Evolutionary conservation across 192 early-diverging fungal genomes (phyloP), one percentile per base, ranked within the genome.

Genomic region (Podila minutissima): DNA sequence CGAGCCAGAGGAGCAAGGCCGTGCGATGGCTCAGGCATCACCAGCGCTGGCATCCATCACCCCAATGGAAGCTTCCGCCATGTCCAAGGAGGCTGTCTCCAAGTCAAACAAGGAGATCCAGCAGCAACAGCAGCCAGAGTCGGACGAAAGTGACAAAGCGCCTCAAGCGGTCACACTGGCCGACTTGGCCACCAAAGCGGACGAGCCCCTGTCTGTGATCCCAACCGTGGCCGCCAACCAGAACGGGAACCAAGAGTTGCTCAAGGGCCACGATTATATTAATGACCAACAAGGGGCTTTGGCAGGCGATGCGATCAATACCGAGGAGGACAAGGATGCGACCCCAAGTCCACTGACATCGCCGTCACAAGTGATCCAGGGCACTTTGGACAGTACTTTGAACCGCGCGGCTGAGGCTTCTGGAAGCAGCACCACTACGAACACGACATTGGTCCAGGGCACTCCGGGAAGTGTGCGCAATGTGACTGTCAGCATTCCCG

Each of bases 261-360:
- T 32, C 13, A 24, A 53, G 1, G 38, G 53, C 17, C 9, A 31
- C 6, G 59, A 61, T 9, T 61, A 60, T 17, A 26, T 51, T 2
- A 68, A 65, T 38, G 74, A 71, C n/a, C 20, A 64, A 4, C 29
- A 61, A 10, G 69, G 69, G 0, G 28, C 64, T 15, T 26, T 71
- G 26, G 69, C 69, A 4, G 69, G 64, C 2, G 75, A 71, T 51
- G 69, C 68, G 4, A 55, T 78, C 41, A 78, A 77, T 67, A 63
- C 55, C 17, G 15, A 41, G n/a, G 55, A 59, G 17, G 55, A 35
- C 1, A 37, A 49, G 0, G 75, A 71, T n/a, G 17, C 31, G 17
- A 38, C 69, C 0, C 64, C 69, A 4, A 29, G 46, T 11, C 53
- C 62, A 11, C 19, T 71, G 2, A 33, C 37, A 7, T 29, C 68